Percentiles rank a stretch among this genome's conserved stretches.
Conservation (phyloP, 805 yeast genomes). For the Teunomyces funiuensis region DNA sequence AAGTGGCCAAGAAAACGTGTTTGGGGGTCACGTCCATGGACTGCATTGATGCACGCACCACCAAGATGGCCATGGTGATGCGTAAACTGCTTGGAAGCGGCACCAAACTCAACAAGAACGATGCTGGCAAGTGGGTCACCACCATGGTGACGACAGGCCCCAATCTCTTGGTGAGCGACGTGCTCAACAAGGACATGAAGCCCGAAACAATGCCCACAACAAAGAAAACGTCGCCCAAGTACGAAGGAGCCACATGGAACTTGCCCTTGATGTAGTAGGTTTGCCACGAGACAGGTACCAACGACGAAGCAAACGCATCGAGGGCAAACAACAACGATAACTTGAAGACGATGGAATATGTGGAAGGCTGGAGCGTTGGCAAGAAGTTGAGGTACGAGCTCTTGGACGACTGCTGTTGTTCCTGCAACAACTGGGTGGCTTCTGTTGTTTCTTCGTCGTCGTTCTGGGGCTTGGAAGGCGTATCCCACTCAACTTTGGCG, state of each 20-base stretch:
- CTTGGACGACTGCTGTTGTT: conserved; percentile 1
- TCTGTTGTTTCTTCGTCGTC: conserved; percentile 7
- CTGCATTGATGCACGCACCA: conserved; percentile 40
- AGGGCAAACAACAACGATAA: conserved; percentile 39
- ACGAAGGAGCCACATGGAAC: conserved; percentile 33
- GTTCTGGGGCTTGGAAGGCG: conserved; percentile 4
- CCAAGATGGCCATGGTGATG: conserved; percentile 29
- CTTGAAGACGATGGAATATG: conserved; percentile 25
- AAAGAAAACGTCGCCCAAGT: conserved; percentile 42
- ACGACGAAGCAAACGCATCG: conserved; percentile 45
- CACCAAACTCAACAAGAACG: conserved; percentile 36
- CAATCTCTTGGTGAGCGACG: conserved; percentile 41
- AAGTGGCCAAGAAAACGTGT: conserved; percentile 45
- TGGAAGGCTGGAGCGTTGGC: conserved; percentile 20
- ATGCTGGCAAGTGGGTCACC: conserved; percentile 44
- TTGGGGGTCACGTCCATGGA: conserved; percentile 52
- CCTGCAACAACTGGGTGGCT: conserved; percentile 16
- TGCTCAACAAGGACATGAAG: conserved; percentile 40
- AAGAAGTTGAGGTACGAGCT: conserved; percentile 12
- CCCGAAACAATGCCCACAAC: conserved; percentile 39
- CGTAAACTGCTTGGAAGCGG: conserved; percentile 37
- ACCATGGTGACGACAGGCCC: conserved; percentile 50
- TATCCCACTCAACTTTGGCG: conserved; percentile 16
- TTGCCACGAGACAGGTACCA: conserved; percentile 47
- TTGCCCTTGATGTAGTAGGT: conserved; percentile 41